These are phyloP conservation scores for Cytospora piceae DNA, from an alignment of 2,329 filamentous ascomycete species.

Conservation along the genomic window DNA sequence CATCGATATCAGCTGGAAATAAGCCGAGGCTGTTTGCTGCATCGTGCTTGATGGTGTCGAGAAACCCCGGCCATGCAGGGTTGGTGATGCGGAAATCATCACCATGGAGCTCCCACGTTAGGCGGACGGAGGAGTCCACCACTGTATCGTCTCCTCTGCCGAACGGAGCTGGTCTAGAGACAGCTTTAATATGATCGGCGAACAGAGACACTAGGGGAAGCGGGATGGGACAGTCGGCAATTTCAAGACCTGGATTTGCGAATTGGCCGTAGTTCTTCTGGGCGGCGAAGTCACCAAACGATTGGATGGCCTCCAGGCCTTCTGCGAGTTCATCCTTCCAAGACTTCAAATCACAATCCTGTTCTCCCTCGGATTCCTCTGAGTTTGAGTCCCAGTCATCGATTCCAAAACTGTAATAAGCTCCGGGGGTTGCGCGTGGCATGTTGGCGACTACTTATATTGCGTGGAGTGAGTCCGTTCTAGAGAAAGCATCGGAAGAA, in stretches of 20 bases:
- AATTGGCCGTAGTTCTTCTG: neutral
- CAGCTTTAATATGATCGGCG: constrained; percentile 34
- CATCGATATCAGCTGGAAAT: constrained; percentile 30
- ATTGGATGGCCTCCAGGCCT: neutral
- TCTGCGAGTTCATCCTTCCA: constrained; percentile 6
- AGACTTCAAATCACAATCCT: neutral
- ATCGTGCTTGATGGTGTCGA: constrained; percentile 34
- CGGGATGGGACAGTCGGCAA: constrained; percentile 33
- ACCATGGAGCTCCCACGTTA: neutral
- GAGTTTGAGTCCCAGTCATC: neutral
- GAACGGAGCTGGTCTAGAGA: constrained; percentile 40
- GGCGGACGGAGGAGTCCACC: neutral
- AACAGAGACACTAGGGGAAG: constrained; percentile 36
- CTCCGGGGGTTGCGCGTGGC: neutral
- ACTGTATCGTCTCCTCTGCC: constrained; percentile 42
- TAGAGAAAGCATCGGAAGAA: too few relatives aligned
- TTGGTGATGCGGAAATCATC: neutral
- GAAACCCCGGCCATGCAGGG: constrained; percentile 29
- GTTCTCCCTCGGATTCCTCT: neutral
- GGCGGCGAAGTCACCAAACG: constrained; percentile 1
- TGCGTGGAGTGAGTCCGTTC: too few relatives aligned
- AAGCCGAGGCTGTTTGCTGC: constrained; percentile 38
- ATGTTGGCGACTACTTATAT: neutral
- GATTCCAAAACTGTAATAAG: neutral
- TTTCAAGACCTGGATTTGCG: constrained; percentile 36